Percentiles rank a stretch among this genome's conserved stretches.
Evolutionary conservation across 75 land plant species (phyloP).

Genomic region (Gnetum montanum): DNA sequence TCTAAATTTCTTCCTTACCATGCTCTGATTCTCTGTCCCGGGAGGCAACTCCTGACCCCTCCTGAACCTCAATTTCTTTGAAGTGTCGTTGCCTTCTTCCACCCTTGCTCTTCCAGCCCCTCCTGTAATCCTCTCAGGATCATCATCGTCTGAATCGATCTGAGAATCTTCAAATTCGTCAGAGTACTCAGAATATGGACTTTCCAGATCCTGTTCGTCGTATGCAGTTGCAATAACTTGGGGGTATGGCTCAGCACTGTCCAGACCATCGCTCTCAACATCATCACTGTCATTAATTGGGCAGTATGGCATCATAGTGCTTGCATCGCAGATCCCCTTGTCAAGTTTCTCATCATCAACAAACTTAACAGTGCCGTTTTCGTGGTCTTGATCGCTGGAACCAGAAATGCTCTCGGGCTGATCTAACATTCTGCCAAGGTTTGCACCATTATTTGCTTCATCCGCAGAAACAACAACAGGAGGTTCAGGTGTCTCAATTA

Average conservation of each 20-base stretch:
- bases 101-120: too few species aligned
- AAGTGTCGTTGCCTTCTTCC: neutral
- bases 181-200: slow-evolving; percentile 1
- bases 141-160: neutral
- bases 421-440: too few species aligned
- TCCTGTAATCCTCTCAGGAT: neutral
- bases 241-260: neutral
- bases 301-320: too few species aligned
- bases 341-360: too few species aligned
- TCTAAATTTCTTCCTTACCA: slow-evolving; percentile 24
- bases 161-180: neutral
- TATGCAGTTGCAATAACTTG: neutral
- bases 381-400: slow-evolving; percentile 1
- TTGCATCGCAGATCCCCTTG: too few species aligned
- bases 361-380: neutral
- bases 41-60: neutral
- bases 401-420: too few species aligned
- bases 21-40: neutral
- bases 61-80: slow-evolving; percentile 4
- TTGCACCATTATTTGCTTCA: too few species aligned
- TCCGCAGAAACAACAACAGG: too few species aligned
- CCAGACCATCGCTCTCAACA: neutral
- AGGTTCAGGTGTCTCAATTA: too few species aligned
- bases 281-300: neutral
- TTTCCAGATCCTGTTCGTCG: slow-evolving; percentile 1